These are phyloP conservation scores for Cercophora newfieldiana DNA, from an alignment of 495 filamentous ascomycete species.

Conservation along the genomic window DNA sequence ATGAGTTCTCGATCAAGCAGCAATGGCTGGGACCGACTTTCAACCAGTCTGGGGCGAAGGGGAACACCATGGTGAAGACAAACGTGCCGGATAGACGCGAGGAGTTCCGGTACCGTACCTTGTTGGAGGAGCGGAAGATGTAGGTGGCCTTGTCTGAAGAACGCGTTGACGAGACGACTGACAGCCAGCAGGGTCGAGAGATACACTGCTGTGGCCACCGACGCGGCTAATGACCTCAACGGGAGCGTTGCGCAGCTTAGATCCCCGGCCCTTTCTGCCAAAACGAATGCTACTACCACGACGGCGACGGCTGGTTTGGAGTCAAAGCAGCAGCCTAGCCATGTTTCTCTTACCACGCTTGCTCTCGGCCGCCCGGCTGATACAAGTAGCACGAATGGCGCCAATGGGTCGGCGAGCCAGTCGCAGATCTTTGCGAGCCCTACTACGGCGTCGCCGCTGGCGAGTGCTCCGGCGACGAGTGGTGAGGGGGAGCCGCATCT, in stretches of 20 bases:
- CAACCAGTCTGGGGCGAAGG: slow-evolving; percentile 68
- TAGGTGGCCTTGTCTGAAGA: slow-evolving; percentile 42
- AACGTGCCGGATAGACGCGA: slow-evolving; percentile 93
- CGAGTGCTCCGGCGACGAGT: neutral
- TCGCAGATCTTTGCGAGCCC: slow-evolving; percentile 26
- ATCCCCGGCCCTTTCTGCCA: slow-evolving; percentile 34
- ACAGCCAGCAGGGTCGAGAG: slow-evolving; percentile 31
- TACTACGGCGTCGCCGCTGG: slow-evolving; percentile 19
- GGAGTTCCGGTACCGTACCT: slow-evolving; percentile 81
- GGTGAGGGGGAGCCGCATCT: slow-evolving; percentile 42
- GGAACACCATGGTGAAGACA: slow-evolving; percentile 90
- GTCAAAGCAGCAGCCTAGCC: slow-evolving; percentile 21
- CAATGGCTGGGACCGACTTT: slow-evolving; percentile 83
- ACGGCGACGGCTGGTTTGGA: slow-evolving; percentile 22
- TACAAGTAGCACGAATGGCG: slow-evolving; percentile 17
- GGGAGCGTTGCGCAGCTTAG: slow-evolving; percentile 7
- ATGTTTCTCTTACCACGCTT: slow-evolving; percentile 7
- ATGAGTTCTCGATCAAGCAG: slow-evolving; percentile 83
- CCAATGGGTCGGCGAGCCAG: slow-evolving; percentile 11
- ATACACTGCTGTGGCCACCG: slow-evolving; percentile 25
- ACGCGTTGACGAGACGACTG: neutral
- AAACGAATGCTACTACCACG: slow-evolving; percentile 21
- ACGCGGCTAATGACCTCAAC: slow-evolving; percentile 9
- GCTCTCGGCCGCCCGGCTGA: slow-evolving; percentile 26
- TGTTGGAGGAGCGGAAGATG: slow-evolving; percentile 80